A percentile compares a stretch with the other conserved stretches of the same genome.
Evolutionary conservation across 345 rosid species (phyloP).

Genomic region (Sonneratia alba): DNA sequence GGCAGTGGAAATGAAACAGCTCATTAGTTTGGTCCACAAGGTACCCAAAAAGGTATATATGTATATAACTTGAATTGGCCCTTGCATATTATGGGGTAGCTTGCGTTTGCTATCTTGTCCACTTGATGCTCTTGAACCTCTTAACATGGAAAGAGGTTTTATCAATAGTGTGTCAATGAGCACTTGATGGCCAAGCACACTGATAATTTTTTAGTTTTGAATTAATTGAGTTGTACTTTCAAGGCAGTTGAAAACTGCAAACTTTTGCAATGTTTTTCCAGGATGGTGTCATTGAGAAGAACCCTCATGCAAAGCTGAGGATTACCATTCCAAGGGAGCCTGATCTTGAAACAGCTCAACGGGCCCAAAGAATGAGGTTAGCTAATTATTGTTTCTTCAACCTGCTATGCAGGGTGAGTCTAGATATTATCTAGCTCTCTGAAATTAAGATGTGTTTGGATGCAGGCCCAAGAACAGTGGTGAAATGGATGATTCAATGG

Average conservation of each 20-base stretch:
- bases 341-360: constrained; percentile 71
- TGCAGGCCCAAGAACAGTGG: constrained; percentile 52
- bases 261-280: constrained; percentile 21
- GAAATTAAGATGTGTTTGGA: constrained; percentile 11
- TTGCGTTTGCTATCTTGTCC: not conserved
- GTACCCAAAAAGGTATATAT: constrained; percentile 52
- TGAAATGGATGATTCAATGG: constrained; percentile 30
- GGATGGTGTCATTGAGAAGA: constrained; percentile 45
- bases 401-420: not conserved
- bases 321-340: constrained; percentile 88
- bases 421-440: constrained; percentile 8
- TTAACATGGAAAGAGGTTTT: not conserved
- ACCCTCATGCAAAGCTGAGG: constrained; percentile 33
- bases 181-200: not conserved
- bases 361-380: constrained; percentile 77
- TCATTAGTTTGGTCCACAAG: constrained; percentile 64
- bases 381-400: constrained; percentile 8
- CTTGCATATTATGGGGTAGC: not conserved
- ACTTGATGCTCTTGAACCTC: not conserved
- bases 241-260: not conserved
- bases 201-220: not conserved
- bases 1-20: constrained; percentile 55
- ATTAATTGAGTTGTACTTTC: not conserved
- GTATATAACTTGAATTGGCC: not conserved
- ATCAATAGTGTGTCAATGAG: not conserved